Base-by-base conservation (phyloP, 257 asterid species). In the Solanum piurae region DNA sequence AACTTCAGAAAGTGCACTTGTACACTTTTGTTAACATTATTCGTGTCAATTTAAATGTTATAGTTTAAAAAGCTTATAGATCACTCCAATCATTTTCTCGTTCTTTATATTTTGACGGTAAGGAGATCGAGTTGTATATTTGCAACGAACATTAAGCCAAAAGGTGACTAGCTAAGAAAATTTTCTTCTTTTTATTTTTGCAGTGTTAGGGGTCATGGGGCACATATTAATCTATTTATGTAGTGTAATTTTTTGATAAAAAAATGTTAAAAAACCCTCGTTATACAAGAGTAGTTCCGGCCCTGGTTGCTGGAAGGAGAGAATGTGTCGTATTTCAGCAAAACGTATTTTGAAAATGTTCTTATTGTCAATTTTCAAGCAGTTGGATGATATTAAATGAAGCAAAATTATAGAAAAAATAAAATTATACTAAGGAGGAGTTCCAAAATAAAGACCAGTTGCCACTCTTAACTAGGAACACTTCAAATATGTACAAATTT, bases 261-360 rank as follows among this genome's bases (percentile, higher is more conserved):
- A 7, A 16, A 52, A 52, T 52, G 9, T 6, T 2, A 52, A 52
- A 0, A 6, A 0, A 18, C 62, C 6, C 23, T 3, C 0, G 23
- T 46, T 3, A 13, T 13, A 13, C 20, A 4, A 13, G 1, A 13
- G 4, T 55, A 0, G 4, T 55, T 55, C 64, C 9, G 0, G 64
- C 23, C 23, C 23, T 55, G 9, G 4, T 55, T 16, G 21, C 7
- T 55, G 64, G 64, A 55, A 55, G n/a, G n/a, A 7, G 64, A 52
- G 62, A 16, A 0, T 2, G 9, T 7, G n/a, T 55, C 0, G 64
- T 46, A 46, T 46, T 46, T 49, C 1, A 49, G 20, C 64, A 55
- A 55, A 58, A 7, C 2, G 25, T 58, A 58, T 58, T 58, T 58
- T 58, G 27, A 6, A 58, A 21, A 58, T 21, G 68, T 58, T 58